Base-by-base conservation (phyloP, 2,329 filamentous ascomycete genomes). In the Fusarium sacchari region DNA sequence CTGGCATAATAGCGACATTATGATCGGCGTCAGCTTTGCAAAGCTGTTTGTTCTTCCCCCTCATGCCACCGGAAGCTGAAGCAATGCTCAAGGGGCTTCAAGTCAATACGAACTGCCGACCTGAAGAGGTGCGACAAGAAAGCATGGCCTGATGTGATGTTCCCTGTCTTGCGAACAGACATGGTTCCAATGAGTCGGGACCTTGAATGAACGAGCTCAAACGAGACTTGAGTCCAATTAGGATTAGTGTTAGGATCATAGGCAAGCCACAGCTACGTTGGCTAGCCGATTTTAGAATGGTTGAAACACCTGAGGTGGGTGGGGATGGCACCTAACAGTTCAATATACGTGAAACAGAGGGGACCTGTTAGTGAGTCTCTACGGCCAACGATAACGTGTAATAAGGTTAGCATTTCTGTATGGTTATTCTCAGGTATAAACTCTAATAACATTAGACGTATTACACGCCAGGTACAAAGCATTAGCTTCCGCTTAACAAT, bases 1-100 rank as follows among this genome's bases (percentile, higher is more conserved):
- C 7, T 15, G 14, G 10, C 13, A 37, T n/a, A 28, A n/a, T 6
- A n/a, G n/a, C 18, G 34, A 28, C 18, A n/a, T 37, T 28, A 39
- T 53, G 34, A 37, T 53, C 50, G 28, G 5, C 24, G 34, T 39
- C 34, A 39, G 50, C 20, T 53, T 26, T 53, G 34, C 14, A 37
- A 37, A 11, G 24, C 2, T 37, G 24, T 28, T 17, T 28, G 7
- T n/a, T 30, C 30, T 8, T 11, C 43, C 24, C 14, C 14, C 7
- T 36, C 18, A 47, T 28, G 17, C 50, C 20, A 58, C 40, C 55
- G 55, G 12, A 58, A 58, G 24, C 40, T 58, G 55, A 58, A 49
- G 40, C 32, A 58, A 28, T n/a, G 40, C 30, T 11, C 24, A 36
- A 36, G 28, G 14, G 7, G 22, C 24, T 11, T 18, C 14, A 12